A percentile compares a stretch with the other conserved stretches of the same genome.
Conservation (phyloP, 1,139 yeast species). For the Lodderomyces elongisporus region DNA sequence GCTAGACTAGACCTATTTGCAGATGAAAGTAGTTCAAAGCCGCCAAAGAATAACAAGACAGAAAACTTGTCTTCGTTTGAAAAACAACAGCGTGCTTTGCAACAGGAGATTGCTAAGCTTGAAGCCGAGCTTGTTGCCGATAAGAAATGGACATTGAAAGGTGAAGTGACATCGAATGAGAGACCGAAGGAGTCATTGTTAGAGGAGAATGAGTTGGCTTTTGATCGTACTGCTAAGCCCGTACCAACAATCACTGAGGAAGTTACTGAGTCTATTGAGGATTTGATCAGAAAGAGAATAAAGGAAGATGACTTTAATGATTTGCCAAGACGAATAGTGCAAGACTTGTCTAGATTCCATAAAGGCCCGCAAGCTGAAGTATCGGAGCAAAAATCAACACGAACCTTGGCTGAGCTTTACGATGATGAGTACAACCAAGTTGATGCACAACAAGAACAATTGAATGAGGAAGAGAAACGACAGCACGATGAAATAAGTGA, state of each 20-base stretch:
- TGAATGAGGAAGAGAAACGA: conserved; percentile 57
- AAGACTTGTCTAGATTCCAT: conserved; percentile 58
- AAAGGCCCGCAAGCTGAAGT: conserved; percentile 54
- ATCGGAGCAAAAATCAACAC: conserved; percentile 77
- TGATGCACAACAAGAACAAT: conserved; percentile 36
- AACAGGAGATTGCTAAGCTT: conserved; percentile 67
- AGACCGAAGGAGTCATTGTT: conserved; percentile 79
- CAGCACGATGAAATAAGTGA: conserved; percentile 77
- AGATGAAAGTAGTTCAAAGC: conserved; percentile 35
- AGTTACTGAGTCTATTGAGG: conserved; percentile 80
- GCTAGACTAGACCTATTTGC: conserved; percentile 59
- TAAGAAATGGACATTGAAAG: conserved; percentile 91
- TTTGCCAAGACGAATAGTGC: conserved; percentile 63
- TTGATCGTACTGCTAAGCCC: conserved; percentile 44
- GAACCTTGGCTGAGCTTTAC: conserved; percentile 87
- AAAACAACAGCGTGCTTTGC: conserved; percentile 72
- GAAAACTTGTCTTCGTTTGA: conserved; percentile 69
- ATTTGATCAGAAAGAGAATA: conserved; percentile 78
- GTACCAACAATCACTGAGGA: conserved; percentile 93
- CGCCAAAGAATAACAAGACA: conserved; percentile 14
- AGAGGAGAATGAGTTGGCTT: conserved; percentile 40
- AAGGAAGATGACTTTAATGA: conserved; percentile 77
- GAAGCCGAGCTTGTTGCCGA: conserved; percentile 88
- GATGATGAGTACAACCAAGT: conserved; percentile 71
- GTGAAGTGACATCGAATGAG: conserved; percentile 79